phyloP scores from a whole-genome alignment of 2,329 filamentous ascomycete genomes.

The Phyllachora maydis region DNA sequence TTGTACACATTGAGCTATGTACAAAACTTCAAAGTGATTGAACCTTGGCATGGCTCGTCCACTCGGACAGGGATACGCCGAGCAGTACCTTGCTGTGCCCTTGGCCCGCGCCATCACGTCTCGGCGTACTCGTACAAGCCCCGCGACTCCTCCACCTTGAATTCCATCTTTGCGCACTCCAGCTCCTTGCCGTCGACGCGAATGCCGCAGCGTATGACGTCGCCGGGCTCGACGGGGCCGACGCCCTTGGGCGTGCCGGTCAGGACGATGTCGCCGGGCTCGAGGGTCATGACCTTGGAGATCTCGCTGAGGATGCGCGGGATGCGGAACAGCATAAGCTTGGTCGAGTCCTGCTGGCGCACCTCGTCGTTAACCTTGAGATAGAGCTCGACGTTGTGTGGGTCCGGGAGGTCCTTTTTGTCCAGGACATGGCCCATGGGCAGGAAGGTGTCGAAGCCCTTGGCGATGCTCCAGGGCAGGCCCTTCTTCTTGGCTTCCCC shows the following conservation, averaged over 20 bases:
- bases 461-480: slow-evolving; percentile 87
- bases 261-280: slow-evolving; percentile 78
- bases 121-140: slow-evolving; percentile 59
- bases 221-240: slow-evolving; percentile 64
- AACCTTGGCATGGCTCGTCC: no score
- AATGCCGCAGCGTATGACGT: slow-evolving; percentile 71
- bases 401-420: slow-evolving; percentile 64
- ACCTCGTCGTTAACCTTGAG: slow-evolving; percentile 63
- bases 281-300: slow-evolving; percentile 82
- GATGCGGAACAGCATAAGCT: slow-evolving; percentile 83
- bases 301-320: slow-evolving; percentile 79
- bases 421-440: slow-evolving; percentile 67
- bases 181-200: slow-evolving; percentile 64
- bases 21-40: no score
- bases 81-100: no score
- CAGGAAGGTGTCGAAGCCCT: slow-evolving; percentile 95
- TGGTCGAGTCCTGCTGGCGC: slow-evolving; percentile 74
- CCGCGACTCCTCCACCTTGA: slow-evolving; percentile 60
- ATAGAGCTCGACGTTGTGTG: slow-evolving; percentile 73
- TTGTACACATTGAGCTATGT: no score
- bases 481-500: slow-evolving; percentile 95
- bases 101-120: no score
- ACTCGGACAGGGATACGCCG: no score
- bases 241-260: slow-evolving; percentile 98
- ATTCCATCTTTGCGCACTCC: slow-evolving; percentile 67